Base-by-base conservation (phyloP, 306 rosid species). In the Rosa rugosa region DNA sequence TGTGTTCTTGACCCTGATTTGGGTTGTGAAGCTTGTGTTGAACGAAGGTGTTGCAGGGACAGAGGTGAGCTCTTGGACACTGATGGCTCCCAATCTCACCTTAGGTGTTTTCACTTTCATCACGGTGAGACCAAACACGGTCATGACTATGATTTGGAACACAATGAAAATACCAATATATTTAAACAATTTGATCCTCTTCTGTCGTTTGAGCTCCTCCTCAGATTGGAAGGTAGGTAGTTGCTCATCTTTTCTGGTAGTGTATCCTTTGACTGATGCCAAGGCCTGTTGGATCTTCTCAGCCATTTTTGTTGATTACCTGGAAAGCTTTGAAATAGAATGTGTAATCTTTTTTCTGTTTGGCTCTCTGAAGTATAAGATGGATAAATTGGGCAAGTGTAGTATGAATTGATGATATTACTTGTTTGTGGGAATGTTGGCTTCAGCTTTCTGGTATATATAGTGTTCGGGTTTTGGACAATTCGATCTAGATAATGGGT, bases 1-100 rank as follows among this genome's bases (percentile, higher is more conserved):
- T 46, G 71, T 41, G 69, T 69, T 78, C 68, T 78, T 78, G 31
- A 69, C 46, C 51, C 51, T 41, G n/a, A 78, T 54, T 69, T 78
- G 59, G 59, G 76, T 57, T 25, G 49, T 38, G 22, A 74, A 57
- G 13, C 14, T 74, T 23, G 59, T 8, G 34, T 54, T 25, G 14
- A 54, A 73, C 3, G 64, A 73, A 31, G 76, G 60, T 6, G 62
- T 34, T 36, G 41, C 17, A 17, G 53, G 44, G 20, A 46, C 56
- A 9, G 17, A 14, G 42, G 4, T 44, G 11, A 74, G 20, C 22
- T 14, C 57, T n/a, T 57, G 56, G 78, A 74, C 16, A 18, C 6
- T 40, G 68, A 74, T 44, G 6, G 18, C 34, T 16, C 53, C 78
- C 13, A 74, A 14, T 25, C 78, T 74, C 8, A 74, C 41, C 69